These are phyloP conservation scores for Blastocystis sp. DNA, from an alignment of 352 stramenopile genomes.

Conservation along the genomic window DNA sequence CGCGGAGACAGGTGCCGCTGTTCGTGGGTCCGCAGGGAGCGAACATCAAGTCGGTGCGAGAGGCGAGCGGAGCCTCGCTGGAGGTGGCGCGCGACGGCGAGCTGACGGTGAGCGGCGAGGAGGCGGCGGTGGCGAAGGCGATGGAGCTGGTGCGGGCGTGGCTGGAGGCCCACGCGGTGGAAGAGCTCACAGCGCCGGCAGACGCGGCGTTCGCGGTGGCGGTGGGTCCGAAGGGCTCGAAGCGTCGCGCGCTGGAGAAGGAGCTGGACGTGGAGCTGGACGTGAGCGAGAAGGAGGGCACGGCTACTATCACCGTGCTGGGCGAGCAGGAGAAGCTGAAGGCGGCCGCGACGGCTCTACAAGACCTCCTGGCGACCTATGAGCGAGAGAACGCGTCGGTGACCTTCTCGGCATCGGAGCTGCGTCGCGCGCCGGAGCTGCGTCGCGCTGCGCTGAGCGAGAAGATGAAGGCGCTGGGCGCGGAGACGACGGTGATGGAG, in stretches of 20 bases:
- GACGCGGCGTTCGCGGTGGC: neutral
- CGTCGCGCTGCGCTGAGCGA: neutral
- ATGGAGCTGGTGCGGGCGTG: too few relatives aligned
- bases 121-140: neutral
- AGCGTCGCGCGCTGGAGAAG: neutral
- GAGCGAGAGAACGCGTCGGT: neutral
- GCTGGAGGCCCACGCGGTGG: too few relatives aligned
- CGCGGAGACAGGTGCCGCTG: neutral
- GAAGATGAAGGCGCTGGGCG: neutral
- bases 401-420: too few relatives aligned
- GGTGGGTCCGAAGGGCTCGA: neutral
- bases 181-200: neutral
- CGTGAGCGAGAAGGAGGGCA: too few relatives aligned
- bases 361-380: neutral
- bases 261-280: neutral
- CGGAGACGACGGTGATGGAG: neutral
- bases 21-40: neutral
- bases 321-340: too few relatives aligned
- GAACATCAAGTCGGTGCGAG: neutral
- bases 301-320: too few relatives aligned
- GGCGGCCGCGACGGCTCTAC: neutral
- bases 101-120: neutral
- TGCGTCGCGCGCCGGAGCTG: neutral
- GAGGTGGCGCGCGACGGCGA: neutral
- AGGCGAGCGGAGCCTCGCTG: neutral